Base-by-base conservation (phyloP, 2,329 filamentous ascomycete genomes). In the Pseudogymnoascus sp. region DNA sequence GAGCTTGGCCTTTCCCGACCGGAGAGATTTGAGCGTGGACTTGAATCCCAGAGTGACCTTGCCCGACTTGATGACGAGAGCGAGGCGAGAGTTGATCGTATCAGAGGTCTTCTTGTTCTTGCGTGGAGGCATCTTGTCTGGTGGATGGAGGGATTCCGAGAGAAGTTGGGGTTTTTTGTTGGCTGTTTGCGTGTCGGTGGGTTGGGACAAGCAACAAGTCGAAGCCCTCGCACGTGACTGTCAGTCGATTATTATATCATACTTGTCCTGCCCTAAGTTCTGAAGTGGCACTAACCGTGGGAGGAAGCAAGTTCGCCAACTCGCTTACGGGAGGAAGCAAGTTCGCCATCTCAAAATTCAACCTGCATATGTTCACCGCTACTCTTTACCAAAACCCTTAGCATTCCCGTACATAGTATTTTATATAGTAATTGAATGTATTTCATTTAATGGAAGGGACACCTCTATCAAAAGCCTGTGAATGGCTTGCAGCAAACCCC, bases 1-100 rank as follows among this genome's bases (percentile, higher is more conserved):
- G 71, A 97, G 88, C 90, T 97, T 97, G 79, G 95, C 95, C 88
- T 97, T 97, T 80, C 93, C 93, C 72, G 88, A 89, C 75, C 93
- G 90, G 73, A 97, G 89, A 72, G 84, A 83, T 89, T 97, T 96
- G 77, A 95, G 84, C 76, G 85, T 93, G 68, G 87, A 90, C 82
- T 93, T 93, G 86, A 93, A 93, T 75, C 92, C 92, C 70, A 96
- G 85, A 69, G 86, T 92, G 83, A 96, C 91, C 78, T 90, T 89
- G 74, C 85, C 84, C 69, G 79, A 83, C 80, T 85, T 86, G 80
- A 86, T 83, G 68, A 85, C 83, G 75, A 85, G 79, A 73, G 82
- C 82, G 70, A 85, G 77, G 77, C 82, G 82, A 76, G 80, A 82
- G 78, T 82, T 83, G 77, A 83, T 89, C 80, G 82, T 87, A 82